phyloP scores from a whole-genome alignment of 2,329 filamentous ascomycete species.

The Catunica adiposa region DNA sequence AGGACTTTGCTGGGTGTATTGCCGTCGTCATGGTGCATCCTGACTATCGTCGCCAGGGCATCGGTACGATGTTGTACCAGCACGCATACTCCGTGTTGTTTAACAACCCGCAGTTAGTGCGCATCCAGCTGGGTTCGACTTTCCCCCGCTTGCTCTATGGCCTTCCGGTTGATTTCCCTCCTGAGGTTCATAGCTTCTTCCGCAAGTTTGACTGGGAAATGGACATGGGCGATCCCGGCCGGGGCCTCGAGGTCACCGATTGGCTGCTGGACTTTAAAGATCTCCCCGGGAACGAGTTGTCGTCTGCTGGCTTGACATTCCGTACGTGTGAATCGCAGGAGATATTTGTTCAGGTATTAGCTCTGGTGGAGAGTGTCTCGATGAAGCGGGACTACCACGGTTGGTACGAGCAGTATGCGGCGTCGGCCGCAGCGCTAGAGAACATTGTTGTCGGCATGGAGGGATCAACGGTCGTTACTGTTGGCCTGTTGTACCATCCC shows the following conservation, averaged over 20 bases:
- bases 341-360: slow-evolving; percentile 29
- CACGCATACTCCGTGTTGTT: slow-evolving; percentile 33
- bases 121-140: slow-evolving; percentile 39
- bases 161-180: slow-evolving; percentile 26
- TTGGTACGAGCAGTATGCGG: slow-evolving; percentile 4
- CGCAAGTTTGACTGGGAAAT: slow-evolving; percentile 36
- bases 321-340: slow-evolving; percentile 30
- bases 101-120: slow-evolving; percentile 34
- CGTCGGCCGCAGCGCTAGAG: slow-evolving; percentile 22
- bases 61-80: slow-evolving; percentile 36
- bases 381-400: background rate
- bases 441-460: slow-evolving; percentile 40
- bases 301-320: slow-evolving; percentile 27
- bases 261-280: slow-evolving; percentile 37
- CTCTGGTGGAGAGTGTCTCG: background rate
- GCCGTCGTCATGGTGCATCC: slow-evolving; percentile 36
- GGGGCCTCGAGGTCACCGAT: slow-evolving; percentile 35
- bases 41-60: slow-evolving; percentile 30
- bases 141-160: slow-evolving; percentile 43
- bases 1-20: slow-evolving; percentile 38
- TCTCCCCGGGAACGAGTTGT: slow-evolving; percentile 27
- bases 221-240: slow-evolving; percentile 27
- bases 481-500: slow-evolving; percentile 37
- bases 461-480: slow-evolving; percentile 31
- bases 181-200: slow-evolving; percentile 34